Percentiles rank a stretch among this genome's conserved stretches.
Evolutionary conservation across 805 yeast genomes (phyloP).

Genomic region (Ascoidea tarda): DNA sequence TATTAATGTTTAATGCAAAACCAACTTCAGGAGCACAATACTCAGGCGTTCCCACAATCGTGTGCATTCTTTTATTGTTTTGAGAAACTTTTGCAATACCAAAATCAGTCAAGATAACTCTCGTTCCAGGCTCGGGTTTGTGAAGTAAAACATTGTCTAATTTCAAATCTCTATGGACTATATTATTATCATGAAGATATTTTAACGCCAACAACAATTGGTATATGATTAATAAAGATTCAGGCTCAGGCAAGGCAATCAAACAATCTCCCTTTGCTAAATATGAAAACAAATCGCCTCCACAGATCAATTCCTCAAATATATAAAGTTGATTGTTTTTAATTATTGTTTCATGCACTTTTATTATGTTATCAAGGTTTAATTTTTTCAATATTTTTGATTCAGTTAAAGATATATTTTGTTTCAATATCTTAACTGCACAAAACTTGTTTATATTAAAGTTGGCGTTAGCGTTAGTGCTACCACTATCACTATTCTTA

Average conservation of each 20-base stretch:
- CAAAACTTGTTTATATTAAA: conserved; percentile 17
- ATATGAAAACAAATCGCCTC: conserved; percentile 48
- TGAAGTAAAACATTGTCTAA: conserved; percentile 48
- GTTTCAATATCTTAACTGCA: conserved; percentile 35
- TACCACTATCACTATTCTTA: conserved; percentile 33
- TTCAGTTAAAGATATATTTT: conserved; percentile 22
- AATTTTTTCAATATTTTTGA: conserved; percentile 25
- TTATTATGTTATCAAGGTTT: conserved; percentile 34
- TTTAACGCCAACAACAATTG: conserved; percentile 43
- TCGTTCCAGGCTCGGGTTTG: conserved; percentile 36
- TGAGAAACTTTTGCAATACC: conserved; percentile 33
- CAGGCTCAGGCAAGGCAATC: conserved; percentile 35
- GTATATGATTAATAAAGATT: conserved; percentile 34
- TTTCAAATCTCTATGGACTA: conserved; percentile 57
- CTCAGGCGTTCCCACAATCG: conserved; percentile 52
- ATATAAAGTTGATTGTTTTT: conserved; percentile 23
- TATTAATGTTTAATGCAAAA: conserved; percentile 19
- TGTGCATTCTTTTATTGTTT: conserved; percentile 25
- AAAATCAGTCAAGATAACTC: conserved; percentile 52
- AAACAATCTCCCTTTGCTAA: conserved; percentile 26
- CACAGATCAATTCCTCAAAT: conserved; percentile 35
- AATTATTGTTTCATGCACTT: conserved; percentile 23
- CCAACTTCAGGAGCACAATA: conserved; percentile 65
- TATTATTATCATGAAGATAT: conserved; percentile 36
- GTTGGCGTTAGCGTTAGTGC: conserved; percentile 25